phyloP scores from a whole-genome alignment of 2,329 filamentous ascomycete genomes.

The Penicillium rolfsii region DNA sequence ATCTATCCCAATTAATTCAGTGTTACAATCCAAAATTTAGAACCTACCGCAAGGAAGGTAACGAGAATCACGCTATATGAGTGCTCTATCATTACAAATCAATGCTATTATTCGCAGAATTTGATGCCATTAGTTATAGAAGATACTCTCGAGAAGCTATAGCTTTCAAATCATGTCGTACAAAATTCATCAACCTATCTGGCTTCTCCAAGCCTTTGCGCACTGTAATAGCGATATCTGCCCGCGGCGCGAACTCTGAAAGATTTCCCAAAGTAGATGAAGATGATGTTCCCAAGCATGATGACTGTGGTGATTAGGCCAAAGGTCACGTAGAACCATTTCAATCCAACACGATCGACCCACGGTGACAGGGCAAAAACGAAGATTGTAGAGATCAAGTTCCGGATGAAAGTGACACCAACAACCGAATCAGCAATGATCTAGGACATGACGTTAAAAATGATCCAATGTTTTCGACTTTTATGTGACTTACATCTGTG shows the following conservation, averaged over 20 bases:
- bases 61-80: neutral
- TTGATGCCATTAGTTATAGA: no score
- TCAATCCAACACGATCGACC: conserved; percentile 40
- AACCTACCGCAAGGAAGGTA: neutral
- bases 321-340: conserved; percentile 49
- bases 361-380: conserved; percentile 54
- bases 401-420: conserved; percentile 51
- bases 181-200: neutral
- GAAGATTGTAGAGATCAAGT: conserved; percentile 49
- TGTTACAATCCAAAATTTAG: neutral
- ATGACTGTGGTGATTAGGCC: conserved; percentile 38
- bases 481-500: conserved; percentile 29
- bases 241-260: conserved; percentile 37
- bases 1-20: neutral
- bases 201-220: neutral
- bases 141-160: no score
- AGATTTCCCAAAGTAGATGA: conserved; percentile 37
- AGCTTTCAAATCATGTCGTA: neutral
- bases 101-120: no score
- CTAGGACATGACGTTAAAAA: conserved; percentile 28
- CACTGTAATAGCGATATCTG: conserved; percentile 42
- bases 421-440: conserved; percentile 55
- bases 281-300: conserved; percentile 22
- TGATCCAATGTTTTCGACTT: neutral
- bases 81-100: no score